Percentiles rank a stretch among this genome's conserved stretches.
Conservation (phyloP, 2,329 filamentous ascomycete species). For the Paecilomyces sp. region DNA sequence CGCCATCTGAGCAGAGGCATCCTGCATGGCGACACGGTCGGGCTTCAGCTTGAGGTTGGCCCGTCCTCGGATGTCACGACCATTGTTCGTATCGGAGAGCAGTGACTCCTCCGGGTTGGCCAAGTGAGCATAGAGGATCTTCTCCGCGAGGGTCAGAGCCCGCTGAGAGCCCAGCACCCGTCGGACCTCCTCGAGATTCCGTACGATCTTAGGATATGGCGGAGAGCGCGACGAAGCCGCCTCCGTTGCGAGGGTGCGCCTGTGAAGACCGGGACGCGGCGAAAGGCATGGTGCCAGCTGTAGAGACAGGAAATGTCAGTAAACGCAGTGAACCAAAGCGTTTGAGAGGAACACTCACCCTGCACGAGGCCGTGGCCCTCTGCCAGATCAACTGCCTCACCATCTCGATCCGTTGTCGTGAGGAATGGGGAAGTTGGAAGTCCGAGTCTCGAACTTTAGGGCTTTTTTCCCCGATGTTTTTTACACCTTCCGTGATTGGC, state of each 20-base stretch:
- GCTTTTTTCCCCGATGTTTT: constrained; percentile 5
- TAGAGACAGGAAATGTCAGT: constrained; percentile 4
- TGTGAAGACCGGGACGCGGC: constrained; percentile 19
- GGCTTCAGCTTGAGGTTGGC: constrained; percentile 96
- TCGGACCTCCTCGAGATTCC: constrained; percentile 67
- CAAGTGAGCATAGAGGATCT: constrained; percentile 95
- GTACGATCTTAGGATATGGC: constrained; percentile 75
- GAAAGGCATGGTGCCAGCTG: constrained; percentile 29
- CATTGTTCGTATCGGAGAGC: constrained; percentile 74
- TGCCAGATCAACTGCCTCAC: constrained; percentile 34
- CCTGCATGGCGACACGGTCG: constrained; percentile 97
- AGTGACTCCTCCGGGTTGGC: constrained; percentile 85
- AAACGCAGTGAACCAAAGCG: background rate
- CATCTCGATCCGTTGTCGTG: constrained; percentile 14
- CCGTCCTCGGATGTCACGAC: constrained; percentile 72
- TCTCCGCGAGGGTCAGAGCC: constrained; percentile 82
- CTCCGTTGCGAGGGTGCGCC: constrained; percentile 31
- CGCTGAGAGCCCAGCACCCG: constrained; percentile 59
- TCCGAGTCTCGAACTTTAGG: background rate
- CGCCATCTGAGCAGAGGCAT: constrained; percentile 97
- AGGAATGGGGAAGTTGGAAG: background rate
- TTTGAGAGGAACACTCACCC: constrained; percentile 18
- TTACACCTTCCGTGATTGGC: constrained; percentile 6
- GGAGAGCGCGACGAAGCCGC: constrained; percentile 53
- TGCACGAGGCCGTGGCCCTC: constrained; percentile 28